Percentiles rank a stretch among this genome's conserved stretches.
phyloP scores from a whole-genome alignment of 1,284 basidiomycete genomes.

The Pseudozyma sp. region DNA sequence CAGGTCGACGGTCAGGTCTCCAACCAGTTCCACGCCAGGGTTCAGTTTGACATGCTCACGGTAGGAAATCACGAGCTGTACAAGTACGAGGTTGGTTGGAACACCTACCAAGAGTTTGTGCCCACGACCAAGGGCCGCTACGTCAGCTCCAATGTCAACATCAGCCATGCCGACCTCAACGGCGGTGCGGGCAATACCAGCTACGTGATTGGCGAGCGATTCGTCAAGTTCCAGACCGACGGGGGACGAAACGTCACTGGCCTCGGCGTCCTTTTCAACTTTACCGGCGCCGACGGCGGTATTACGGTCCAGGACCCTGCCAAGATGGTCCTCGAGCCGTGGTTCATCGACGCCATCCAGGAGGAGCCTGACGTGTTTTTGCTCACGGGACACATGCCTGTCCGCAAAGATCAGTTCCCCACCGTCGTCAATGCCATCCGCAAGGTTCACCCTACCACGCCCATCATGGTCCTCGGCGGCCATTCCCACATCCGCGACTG shows the following conservation, averaged over 20 bases:
- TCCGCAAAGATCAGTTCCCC: conserved; percentile 58
- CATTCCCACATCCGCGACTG: conserved; percentile 67
- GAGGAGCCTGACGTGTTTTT: conserved; percentile 61
- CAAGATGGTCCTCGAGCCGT: conserved; percentile 60
- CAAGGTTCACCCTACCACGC: conserved; percentile 55
- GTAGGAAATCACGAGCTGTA: conserved; percentile 93
- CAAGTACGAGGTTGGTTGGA: conserved; percentile 78
- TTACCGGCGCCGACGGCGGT: conserved; percentile 56
- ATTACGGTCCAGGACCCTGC: conserved; percentile 56
- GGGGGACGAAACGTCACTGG: conserved; percentile 32
- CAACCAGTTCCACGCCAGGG: conserved; percentile 72
- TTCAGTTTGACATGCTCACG: conserved; percentile 83
- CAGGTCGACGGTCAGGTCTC: conserved; percentile 57
- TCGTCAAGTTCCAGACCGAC: conserved; percentile 54
- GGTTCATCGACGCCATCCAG: conserved; percentile 58
- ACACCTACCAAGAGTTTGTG: conserved; percentile 82
- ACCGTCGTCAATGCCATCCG: conserved; percentile 57
- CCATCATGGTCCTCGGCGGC: conserved; percentile 59
- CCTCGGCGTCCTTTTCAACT: conserved; percentile 61
- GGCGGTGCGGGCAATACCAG: conserved; percentile 33
- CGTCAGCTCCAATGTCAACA: conserved; percentile 56
- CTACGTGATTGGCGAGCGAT: conserved; percentile 53
- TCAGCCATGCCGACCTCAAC: conserved; percentile 36
- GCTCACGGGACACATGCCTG: conserved; percentile 65
- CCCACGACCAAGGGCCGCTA: conserved; percentile 70